Evolutionary conservation across 1,284 basidiomycete species (phyloP).

Genomic region (Veloporphyrellus conicus): DNA sequence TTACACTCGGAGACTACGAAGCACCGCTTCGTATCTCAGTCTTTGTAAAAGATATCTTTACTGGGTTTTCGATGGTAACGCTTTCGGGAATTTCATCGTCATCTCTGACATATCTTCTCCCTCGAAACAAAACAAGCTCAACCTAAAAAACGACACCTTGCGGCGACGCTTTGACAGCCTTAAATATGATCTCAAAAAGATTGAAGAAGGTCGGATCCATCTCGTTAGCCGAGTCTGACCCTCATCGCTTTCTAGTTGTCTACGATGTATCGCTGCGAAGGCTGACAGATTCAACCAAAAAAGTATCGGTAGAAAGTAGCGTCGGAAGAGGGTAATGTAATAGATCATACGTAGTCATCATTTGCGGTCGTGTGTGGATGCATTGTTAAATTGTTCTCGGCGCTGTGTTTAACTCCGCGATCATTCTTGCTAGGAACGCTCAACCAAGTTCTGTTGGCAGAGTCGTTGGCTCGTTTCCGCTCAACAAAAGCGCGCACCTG

Average conservation of each 20-base stretch:
- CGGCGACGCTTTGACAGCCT: constrained; percentile 77
- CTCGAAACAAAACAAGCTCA: constrained; percentile 49
- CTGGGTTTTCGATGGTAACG: constrained; percentile 75
- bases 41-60: constrained; percentile 80
- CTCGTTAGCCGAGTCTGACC: background rate
- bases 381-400: background rate
- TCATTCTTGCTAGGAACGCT: constrained; percentile 10
- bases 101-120: constrained; percentile 10
- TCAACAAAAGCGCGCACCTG: constrained; percentile 6
- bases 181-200: constrained; percentile 86
- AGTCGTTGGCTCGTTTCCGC: constrained; percentile 2
- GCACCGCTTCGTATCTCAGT: constrained; percentile 73
- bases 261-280: constrained; percentile 80
- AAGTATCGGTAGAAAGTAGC: background rate
- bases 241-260: constrained; percentile 51
- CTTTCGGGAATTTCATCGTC: background rate
- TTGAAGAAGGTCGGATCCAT: constrained; percentile 69
- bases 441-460: too few relatives aligned
- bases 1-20: constrained; percentile 78
- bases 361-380: background rate
- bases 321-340: background rate
- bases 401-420: constrained; percentile 25
- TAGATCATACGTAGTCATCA: constrained; percentile 5
- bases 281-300: constrained; percentile 36
- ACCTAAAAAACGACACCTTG: constrained; percentile 80